Conservation (phyloP, 495 filamentous ascomycete genomes). For the Neurospora pannonica region DNA sequence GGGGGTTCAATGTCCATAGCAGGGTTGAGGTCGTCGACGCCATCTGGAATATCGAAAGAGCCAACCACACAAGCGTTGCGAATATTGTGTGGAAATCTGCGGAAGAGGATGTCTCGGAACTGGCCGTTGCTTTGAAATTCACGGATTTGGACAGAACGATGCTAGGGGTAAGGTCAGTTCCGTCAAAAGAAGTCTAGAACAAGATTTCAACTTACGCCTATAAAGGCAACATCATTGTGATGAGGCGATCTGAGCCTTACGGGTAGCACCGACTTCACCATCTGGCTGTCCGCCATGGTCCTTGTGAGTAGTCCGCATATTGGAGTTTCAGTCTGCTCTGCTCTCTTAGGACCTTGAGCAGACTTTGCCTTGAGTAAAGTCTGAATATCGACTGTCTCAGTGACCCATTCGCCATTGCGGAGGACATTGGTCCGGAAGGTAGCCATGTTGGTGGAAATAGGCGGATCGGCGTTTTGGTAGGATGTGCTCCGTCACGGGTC, state of each 20-base stretch:
- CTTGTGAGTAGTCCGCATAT: constrained; percentile 61
- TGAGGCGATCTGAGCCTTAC: constrained; percentile 58
- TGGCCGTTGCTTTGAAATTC: constrained; percentile 52
- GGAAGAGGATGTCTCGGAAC: constrained; percentile 52
- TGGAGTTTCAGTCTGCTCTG: constrained; percentile 30
- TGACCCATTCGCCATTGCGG: constrained; percentile 51
- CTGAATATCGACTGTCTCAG: constrained; percentile 38
- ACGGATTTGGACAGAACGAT: constrained; percentile 61
- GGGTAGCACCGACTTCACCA: constrained; percentile 71
- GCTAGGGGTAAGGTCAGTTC: constrained; percentile 32
- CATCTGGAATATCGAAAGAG: constrained; percentile 15
- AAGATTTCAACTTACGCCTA: constrained; percentile 49
- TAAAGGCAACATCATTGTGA: constrained; percentile 83
- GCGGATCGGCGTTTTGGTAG: background rate
- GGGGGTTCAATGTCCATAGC: background rate
- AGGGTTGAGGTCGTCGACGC: constrained; percentile 9
- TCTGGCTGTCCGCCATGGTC: constrained; percentile 66
- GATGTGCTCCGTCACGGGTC: background rate
- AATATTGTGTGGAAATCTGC: constrained; percentile 27
- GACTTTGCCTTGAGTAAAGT: constrained; percentile 25
- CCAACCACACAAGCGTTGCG: constrained; percentile 54
- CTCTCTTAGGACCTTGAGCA: constrained; percentile 14
- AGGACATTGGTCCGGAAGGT: constrained; percentile 43
- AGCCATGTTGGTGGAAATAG: constrained; percentile 12
- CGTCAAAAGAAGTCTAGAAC: background rate